A percentile compares a stretch with the other conserved stretches of the same genome.
phyloP scores from a whole-genome alignment of 2,329 filamentous ascomycete species.

The Pestalotiopsis fici region DNA sequence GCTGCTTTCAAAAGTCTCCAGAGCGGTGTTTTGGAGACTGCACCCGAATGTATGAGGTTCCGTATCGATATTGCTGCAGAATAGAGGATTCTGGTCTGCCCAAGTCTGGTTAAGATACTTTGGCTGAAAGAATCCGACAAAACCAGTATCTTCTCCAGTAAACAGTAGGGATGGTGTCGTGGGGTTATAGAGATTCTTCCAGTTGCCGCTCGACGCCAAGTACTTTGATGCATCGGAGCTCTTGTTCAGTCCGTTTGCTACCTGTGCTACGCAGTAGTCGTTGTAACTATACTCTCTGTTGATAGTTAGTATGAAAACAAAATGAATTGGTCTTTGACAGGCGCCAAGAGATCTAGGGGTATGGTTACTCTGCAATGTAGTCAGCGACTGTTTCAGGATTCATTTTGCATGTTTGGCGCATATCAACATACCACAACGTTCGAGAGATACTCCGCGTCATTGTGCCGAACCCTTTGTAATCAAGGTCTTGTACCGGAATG shows the following conservation, averaged over 20 bases:
- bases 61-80: conserved; percentile 59
- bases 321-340: background rate
- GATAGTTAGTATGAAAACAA: background rate
- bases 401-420: background rate
- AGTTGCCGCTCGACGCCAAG: conserved; percentile 59
- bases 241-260: conserved; percentile 59
- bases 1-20: conserved; percentile 73
- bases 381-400: background rate
- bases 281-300: conserved; percentile 71
- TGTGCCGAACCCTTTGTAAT: conserved; percentile 66
- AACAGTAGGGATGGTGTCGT: conserved; percentile 56
- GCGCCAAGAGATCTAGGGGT: background rate
- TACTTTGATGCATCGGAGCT: conserved; percentile 61
- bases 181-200: conserved; percentile 65
- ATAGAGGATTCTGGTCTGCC: conserved; percentile 68
- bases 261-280: conserved; percentile 68
- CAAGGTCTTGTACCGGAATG: conserved; percentile 64
- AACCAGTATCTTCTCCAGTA: conserved; percentile 62
- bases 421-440: conserved; percentile 46
- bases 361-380: background rate
- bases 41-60: conserved; percentile 40
- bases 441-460: conserved; percentile 71
- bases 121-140: conserved; percentile 71
- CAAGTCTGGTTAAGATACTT: conserved; percentile 68
- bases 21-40: conserved; percentile 58